Percentiles rank a stretch among this genome's conserved stretches.
Evolutionary conservation across 129 eudicot genomes (phyloP).

Genomic region (Tagetes erecta): DNA sequence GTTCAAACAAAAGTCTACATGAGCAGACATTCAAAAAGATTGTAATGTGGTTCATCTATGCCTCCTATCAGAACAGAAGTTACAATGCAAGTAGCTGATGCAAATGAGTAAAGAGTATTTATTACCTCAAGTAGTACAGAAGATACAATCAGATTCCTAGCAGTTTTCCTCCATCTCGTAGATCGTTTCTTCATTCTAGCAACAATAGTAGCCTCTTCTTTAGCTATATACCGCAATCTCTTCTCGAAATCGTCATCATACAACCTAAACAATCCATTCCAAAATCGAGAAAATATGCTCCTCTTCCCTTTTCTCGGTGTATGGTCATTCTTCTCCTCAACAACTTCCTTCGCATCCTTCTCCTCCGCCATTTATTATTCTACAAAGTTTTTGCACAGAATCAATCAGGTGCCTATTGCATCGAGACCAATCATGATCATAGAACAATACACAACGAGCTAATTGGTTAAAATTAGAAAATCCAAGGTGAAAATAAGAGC

Average conservation of each 20-base stretch:
- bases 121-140: constrained; percentile 79
- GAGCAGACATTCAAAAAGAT: neutral
- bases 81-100: neutral
- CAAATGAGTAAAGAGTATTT: neutral
- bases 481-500: constrained; percentile 17
- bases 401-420: neutral
- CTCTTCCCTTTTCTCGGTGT: constrained; percentile 57
- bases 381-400: neutral
- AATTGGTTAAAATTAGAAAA: constrained; percentile 1
- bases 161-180: constrained; percentile 49
- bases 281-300: constrained; percentile 66
- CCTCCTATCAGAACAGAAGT: too few relatives aligned
- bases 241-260: constrained; percentile 74
- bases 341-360: constrained; percentile 32
- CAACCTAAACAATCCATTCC: constrained; percentile 61
- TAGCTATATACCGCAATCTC: constrained; percentile 67
- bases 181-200: constrained; percentile 72
- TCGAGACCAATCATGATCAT: neutral
- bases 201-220: constrained; percentile 72
- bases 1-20: neutral
- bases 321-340: constrained; percentile 38
- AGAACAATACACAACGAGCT: neutral
- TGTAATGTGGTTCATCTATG: neutral
- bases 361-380: constrained; percentile 34
- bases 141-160: constrained; percentile 56